Evolutionary conservation across 441 rosid species (phyloP).

Genomic region (Arabidopsis hybrid): DNA sequence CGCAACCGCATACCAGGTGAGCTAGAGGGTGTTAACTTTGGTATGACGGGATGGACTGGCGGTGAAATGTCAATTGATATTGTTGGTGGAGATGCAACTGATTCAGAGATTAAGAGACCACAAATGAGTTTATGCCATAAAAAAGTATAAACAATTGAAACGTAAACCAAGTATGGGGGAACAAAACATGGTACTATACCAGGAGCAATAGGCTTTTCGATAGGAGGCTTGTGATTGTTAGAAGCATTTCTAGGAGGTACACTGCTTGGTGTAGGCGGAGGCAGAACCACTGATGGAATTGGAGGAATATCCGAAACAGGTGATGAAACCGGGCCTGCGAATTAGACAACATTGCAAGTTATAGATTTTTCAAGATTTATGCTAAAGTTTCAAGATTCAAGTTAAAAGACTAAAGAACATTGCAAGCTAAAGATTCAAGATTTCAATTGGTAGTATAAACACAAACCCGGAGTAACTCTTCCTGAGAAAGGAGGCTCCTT

Average conservation of each 20-base stretch:
- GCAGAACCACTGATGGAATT: slow-evolving; percentile 47
- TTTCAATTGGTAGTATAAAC: background rate
- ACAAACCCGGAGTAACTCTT: slow-evolving; percentile 38
- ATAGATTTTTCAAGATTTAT: slow-evolving; percentile 7
- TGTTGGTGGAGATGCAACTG: slow-evolving; percentile 51
- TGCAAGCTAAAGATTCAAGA: slow-evolving; percentile 12
- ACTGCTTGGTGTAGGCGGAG: slow-evolving; percentile 52
- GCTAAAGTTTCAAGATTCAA: background rate
- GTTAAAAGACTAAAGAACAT: background rate
- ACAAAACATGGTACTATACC: slow-evolving; percentile 50
- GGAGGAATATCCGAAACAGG: slow-evolving; percentile 51
- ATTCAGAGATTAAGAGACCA: slow-evolving; percentile 34
- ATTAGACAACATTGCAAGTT: slow-evolving; percentile 31
- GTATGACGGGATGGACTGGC: slow-evolving; percentile 47
- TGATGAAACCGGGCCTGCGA: slow-evolving; percentile 50
- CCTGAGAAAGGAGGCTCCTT: slow-evolving; percentile 40
- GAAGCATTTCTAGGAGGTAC: slow-evolving; percentile 44
- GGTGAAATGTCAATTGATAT: slow-evolving; percentile 43
- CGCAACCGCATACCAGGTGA: slow-evolving; percentile 53
- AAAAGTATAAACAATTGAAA: background rate
- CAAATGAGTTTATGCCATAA: background rate
- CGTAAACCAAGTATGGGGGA: background rate
- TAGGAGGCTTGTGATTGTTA: slow-evolving; percentile 45
- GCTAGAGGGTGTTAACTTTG: slow-evolving; percentile 53
- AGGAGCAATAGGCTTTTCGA: slow-evolving; percentile 48